A percentile compares a stretch with the other conserved stretches of the same genome.
Evolutionary conservation across 495 filamentous ascomycete species (phyloP).

Genomic region (Neurospora sp.): DNA sequence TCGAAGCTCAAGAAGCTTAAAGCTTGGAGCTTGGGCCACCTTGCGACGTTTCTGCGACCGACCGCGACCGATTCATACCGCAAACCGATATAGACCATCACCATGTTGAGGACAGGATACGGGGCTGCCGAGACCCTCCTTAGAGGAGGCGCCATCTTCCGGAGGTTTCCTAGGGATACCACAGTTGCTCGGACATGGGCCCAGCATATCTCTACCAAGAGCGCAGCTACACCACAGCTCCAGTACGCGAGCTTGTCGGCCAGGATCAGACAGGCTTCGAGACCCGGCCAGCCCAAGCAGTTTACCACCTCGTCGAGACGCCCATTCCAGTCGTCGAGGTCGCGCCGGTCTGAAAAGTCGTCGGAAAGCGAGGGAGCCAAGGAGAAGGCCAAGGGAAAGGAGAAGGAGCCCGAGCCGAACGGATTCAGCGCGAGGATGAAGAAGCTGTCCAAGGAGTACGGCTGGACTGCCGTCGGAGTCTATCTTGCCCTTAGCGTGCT

Average conservation of each 20-base stretch:
- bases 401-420: conserved; percentile 26
- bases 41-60: neutral
- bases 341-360: conserved; percentile 5
- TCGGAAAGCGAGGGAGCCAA: neutral
- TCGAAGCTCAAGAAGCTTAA: neutral
- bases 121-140: conserved; percentile 13
- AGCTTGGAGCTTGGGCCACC: neutral
- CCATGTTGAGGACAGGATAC: conserved; percentile 14
- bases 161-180: neutral
- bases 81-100: neutral
- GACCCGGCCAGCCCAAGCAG: conserved; percentile 1
- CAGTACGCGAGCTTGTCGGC: conserved; percentile 1
- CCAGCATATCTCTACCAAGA: conserved; percentile 6
- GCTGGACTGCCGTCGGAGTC: conserved; percentile 86
- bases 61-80: neutral
- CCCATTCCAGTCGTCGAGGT: conserved; percentile 17
- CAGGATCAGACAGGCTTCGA: neutral
- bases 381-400: neutral
- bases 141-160: neutral
- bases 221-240: conserved; percentile 13
- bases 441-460: conserved; percentile 87
- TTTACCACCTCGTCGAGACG: conserved; percentile 9
- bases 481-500: conserved; percentile 74
- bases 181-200: conserved; percentile 1
- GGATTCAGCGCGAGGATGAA: conserved; percentile 61